Conservation (phyloP, 495 filamentous ascomycete genomes). For the Aspergillus egyptiacus region DNA sequence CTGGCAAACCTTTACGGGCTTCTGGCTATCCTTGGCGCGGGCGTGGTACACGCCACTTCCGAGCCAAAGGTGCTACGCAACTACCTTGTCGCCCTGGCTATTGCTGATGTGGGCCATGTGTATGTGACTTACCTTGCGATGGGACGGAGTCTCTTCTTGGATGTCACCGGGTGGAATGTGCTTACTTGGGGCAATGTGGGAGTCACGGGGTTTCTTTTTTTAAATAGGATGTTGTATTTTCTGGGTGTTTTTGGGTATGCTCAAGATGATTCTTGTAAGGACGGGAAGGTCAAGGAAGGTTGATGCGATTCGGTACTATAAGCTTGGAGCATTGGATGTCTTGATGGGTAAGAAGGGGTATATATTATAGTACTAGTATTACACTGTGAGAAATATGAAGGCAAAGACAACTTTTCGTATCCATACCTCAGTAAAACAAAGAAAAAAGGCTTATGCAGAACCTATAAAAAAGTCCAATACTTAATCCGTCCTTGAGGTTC, state of each 20-base stretch:
- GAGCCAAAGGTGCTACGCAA: slow-evolving; percentile 61
- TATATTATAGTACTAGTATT: not conserved
- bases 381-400: too few relatives aligned
- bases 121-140: slow-evolving; percentile 54
- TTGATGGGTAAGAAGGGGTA: not conserved
- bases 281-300: slow-evolving; percentile 20
- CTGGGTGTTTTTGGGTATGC: slow-evolving; percentile 51
- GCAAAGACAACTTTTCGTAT: too few relatives aligned
- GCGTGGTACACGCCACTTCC: slow-evolving; percentile 54
- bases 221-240: slow-evolving; percentile 52
- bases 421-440: too few relatives aligned
- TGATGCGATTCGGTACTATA: not conserved
- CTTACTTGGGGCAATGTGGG: slow-evolving; percentile 72
- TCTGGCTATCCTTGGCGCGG: slow-evolving; percentile 55
- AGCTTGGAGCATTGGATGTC: too few relatives aligned
- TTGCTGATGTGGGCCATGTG: slow-evolving; percentile 68
- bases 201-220: slow-evolving; percentile 49
- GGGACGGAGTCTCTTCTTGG: slow-evolving; percentile 46
- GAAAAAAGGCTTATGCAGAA: too few relatives aligned
- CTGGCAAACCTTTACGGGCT: slow-evolving; percentile 64
- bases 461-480: not conserved
- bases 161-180: slow-evolving; percentile 58
- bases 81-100: slow-evolving; percentile 58
- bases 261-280: slow-evolving; percentile 41
- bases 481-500: not conserved